Evolutionary conservation across 225 moss, liverwort and hornwort genomes (phyloP).

Genomic region (Takakia lepidozioides): DNA sequence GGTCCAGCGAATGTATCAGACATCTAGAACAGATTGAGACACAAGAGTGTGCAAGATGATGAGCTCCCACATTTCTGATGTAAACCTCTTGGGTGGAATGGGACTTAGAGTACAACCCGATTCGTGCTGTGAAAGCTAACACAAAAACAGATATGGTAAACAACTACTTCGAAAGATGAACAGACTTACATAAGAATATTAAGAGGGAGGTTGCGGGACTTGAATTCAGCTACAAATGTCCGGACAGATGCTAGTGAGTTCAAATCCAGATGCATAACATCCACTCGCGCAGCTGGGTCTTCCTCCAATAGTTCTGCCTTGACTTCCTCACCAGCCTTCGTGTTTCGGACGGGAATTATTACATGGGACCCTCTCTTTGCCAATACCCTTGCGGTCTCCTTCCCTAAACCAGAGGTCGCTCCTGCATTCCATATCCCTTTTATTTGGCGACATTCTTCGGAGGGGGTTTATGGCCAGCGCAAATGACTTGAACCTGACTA

Average conservation of each 20-base stretch:
- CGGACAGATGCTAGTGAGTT: conserved; percentile 34
- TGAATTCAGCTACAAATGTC: conserved; percentile 24
- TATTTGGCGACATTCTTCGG: conserved; percentile 20
- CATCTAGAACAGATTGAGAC: too few species aligned
- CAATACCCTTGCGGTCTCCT: conserved; percentile 34
- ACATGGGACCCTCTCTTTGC: conserved; percentile 42
- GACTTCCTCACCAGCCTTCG: conserved; percentile 29
- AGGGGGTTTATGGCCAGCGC: conserved; percentile 39
- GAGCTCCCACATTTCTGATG: too few species aligned
- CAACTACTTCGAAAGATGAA: too few species aligned
- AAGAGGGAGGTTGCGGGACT: conserved; percentile 31
- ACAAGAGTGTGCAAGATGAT: too few species aligned
- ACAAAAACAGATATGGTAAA: too few species aligned
- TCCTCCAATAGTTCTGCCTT: conserved; percentile 19
- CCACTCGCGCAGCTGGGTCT: conserved; percentile 30
- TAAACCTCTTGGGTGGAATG: too few species aligned
- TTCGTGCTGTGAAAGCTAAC: too few species aligned
- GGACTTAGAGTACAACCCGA: too few species aligned
- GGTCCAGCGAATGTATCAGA: too few species aligned
- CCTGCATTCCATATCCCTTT: too few species aligned
- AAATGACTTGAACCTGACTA: too few species aligned
- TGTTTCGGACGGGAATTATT: conserved; percentile 37
- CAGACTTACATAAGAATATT: conserved; percentile 38
- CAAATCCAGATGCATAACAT: conserved; percentile 34
- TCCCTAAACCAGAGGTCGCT: conserved; percentile 39